phyloP scores from a whole-genome alignment of 23 red algal species.

The Gracilaria gracilis region DNA sequence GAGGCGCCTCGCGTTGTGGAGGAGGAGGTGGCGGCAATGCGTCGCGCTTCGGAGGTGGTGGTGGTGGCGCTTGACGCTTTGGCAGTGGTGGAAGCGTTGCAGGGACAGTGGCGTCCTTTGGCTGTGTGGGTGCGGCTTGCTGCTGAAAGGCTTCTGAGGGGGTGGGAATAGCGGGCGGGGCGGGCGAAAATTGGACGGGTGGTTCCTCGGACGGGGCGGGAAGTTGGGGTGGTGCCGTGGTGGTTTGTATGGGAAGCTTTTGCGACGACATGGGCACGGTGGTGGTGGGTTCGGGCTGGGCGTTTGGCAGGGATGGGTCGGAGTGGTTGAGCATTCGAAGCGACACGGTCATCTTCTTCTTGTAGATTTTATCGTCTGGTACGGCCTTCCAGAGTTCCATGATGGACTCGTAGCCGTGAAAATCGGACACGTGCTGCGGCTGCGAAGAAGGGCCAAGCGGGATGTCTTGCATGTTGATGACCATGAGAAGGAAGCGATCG shows the following conservation, averaged over 20 bases:
- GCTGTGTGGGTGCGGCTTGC: not conserved
- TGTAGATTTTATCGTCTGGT: not conserved
- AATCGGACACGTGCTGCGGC: not conserved
- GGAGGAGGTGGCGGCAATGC: not conserved
- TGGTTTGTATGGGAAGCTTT: not conserved
- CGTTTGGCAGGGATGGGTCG: not conserved
- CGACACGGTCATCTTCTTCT: slow-evolving; percentile 40
- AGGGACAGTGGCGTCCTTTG: not conserved
- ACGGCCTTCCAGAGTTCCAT: not conserved
- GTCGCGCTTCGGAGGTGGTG: not conserved
- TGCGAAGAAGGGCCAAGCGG: not conserved
- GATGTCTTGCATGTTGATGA: not conserved
- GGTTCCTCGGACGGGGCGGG: not conserved
- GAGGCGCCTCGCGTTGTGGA: not conserved
- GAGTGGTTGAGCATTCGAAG: not conserved
- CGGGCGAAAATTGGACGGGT: not conserved
- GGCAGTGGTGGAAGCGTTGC: not conserved
- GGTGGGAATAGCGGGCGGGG: not conserved
- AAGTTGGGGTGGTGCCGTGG: not conserved
- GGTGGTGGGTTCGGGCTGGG: not conserved
- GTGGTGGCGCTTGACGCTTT: not conserved
- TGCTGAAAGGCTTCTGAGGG: not conserved
- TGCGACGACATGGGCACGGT: not conserved
- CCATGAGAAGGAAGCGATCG: slow-evolving; percentile 76
- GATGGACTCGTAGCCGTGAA: slow-evolving; percentile 28